A percentile compares a stretch with the other conserved stretches of the same genome.
Conservation (phyloP, 495 filamentous ascomycete genomes). For the Lepidopterella palustris region DNA sequence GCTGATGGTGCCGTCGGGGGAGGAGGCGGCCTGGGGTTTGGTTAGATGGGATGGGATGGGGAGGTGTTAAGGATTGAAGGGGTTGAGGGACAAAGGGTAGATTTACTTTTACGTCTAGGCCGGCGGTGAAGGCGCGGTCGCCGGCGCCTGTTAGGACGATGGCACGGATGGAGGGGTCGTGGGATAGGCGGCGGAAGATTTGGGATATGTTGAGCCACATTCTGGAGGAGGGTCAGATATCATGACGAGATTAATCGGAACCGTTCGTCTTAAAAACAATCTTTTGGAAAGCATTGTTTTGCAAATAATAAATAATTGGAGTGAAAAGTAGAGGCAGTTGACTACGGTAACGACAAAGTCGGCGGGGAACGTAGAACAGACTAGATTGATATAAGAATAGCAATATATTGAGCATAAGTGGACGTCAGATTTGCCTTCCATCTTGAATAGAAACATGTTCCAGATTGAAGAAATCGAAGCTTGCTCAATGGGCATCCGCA, state of each 20-base stretch:
- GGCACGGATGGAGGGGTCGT: constrained; percentile 63
- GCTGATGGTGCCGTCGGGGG: constrained; percentile 43
- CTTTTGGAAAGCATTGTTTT: too few species aligned
- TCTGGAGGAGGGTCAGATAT: constrained; percentile 32
- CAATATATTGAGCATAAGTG: too few species aligned
- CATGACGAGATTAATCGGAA: not conserved
- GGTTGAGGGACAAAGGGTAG: constrained; percentile 13
- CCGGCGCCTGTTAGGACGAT: constrained; percentile 81
- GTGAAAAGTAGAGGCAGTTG: not conserved
- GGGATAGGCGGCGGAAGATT: constrained; percentile 69
- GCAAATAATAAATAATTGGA: not conserved
- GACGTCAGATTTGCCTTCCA: too few species aligned
- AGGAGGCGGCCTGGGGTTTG: constrained; percentile 27
- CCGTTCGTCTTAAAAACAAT: too few species aligned
- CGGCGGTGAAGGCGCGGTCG: constrained; percentile 75
- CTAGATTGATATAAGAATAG: too few species aligned
- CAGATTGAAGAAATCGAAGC: too few species aligned
- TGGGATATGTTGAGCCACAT: constrained; percentile 82
- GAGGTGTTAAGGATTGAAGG: constrained; percentile 4
- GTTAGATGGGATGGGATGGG: constrained; percentile 11
- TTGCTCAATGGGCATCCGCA: too few species aligned
- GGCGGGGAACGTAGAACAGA: too few species aligned
- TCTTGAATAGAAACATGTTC: too few species aligned
- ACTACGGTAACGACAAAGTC: not conserved
- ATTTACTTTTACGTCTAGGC: constrained; percentile 70